Percentiles rank a stretch among this genome's conserved stretches.
Conservation (phyloP, 2,329 filamentous ascomycete species). For the Botrytis sinoallii region DNA sequence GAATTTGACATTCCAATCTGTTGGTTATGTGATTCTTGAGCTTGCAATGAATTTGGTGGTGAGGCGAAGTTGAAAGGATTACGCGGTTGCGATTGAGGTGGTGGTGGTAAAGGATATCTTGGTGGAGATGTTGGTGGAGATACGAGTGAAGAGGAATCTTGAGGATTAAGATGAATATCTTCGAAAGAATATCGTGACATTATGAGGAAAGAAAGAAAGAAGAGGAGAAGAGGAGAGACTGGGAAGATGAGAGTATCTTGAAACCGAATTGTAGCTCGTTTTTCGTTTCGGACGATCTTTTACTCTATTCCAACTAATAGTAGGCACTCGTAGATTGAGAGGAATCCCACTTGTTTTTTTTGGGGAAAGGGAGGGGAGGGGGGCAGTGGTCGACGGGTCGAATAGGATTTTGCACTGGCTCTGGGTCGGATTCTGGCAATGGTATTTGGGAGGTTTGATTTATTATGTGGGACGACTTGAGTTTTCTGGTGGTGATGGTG, state of each 20-base stretch:
- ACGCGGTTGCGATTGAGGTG: neutral
- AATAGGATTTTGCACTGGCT: neutral
- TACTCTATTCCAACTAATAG: constrained; percentile 8
- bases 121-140: constrained; percentile 6
- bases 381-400: neutral
- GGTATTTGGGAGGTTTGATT: neutral
- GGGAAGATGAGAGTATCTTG: neutral
- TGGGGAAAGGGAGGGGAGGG: neutral
- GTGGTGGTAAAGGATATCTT: neutral
- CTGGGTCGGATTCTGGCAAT: neutral
- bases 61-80: constrained; percentile 10
- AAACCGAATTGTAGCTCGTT: neutral
- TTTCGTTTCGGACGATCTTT: constrained; percentile 7
- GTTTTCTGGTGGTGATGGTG: neutral
- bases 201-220: neutral
- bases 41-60: neutral
- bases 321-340: neutral
- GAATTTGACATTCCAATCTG: constrained; percentile 20
- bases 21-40: constrained; percentile 9
- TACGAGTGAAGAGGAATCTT: constrained; percentile 1
- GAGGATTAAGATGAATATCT: neutral
- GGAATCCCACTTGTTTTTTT: neutral
- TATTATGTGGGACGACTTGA: neutral
- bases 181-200: constrained; percentile 12
- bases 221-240: no score